phyloP scores from a whole-genome alignment of 768 basidiomycete genomes.

The Lactifluus volemus region DNA sequence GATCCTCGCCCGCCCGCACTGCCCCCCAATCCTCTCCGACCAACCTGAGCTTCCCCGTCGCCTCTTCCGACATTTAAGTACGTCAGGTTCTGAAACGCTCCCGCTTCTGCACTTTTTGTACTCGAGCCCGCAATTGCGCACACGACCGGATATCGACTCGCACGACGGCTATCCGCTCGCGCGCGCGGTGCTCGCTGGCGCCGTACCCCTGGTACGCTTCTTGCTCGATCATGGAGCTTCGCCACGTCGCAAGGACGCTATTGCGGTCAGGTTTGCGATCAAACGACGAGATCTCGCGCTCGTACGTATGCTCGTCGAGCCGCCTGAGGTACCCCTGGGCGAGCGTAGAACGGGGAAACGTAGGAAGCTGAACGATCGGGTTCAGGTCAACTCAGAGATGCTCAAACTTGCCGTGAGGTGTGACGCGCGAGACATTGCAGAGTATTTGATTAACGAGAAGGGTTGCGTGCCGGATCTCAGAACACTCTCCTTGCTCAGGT shows the following conservation, averaged over 20 bases:
- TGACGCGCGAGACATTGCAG: constrained; percentile 58
- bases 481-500: constrained; percentile 33
- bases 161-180: constrained; percentile 77
- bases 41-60: constrained; percentile 52
- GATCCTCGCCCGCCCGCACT: constrained; percentile 31
- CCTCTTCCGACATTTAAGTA: constrained; percentile 36
- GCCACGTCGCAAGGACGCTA: constrained; percentile 47
- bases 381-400: constrained; percentile 47
- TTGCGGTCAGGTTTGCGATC: constrained; percentile 75
- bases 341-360: constrained; percentile 32
- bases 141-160: constrained; percentile 46
- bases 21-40: constrained; percentile 2
- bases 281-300: constrained; percentile 54
- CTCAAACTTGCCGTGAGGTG: constrained; percentile 55
- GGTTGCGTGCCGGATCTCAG: constrained; percentile 66
- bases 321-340: constrained; percentile 16
- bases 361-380: constrained; percentile 50
- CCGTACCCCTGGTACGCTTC: constrained; percentile 56
- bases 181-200: constrained; percentile 61
- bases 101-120: constrained; percentile 58
- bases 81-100: constrained; percentile 52
- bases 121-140: constrained; percentile 29
- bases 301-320: constrained; percentile 71
- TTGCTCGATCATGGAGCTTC: constrained; percentile 68
- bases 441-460: constrained; percentile 64